These are phyloP conservation scores for Carpinus viminea DNA, from an alignment of 306 rosid genomes.

Conservation along the genomic window DNA sequence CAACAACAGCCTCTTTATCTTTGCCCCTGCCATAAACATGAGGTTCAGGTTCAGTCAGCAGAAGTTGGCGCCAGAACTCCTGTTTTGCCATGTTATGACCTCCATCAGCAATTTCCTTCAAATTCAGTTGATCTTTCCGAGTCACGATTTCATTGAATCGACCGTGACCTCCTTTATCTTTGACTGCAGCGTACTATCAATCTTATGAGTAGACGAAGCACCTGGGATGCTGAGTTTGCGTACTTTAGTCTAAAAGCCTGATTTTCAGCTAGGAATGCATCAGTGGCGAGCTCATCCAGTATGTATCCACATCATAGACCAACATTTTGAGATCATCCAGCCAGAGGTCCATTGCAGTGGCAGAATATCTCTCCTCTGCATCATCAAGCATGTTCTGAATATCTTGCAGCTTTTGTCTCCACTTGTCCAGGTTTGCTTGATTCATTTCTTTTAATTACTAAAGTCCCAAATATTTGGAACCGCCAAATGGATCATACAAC, in stretches of 20 bases:
- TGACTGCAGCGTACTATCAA: no score
- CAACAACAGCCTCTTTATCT: neutral
- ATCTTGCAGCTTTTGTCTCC: neutral
- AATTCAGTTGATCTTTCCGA: no score
- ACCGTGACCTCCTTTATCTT: no score
- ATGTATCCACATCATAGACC: slow-evolving; percentile 12
- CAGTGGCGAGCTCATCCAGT: slow-evolving; percentile 19
- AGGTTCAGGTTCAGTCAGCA: no score
- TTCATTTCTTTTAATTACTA: no score
- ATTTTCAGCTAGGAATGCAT: no score
- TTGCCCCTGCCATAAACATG: neutral
- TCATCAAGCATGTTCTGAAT: slow-evolving; percentile 32
- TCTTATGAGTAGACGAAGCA: no score
- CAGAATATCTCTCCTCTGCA: slow-evolving; percentile 22
- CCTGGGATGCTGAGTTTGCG: no score
- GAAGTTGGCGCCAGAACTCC: neutral
- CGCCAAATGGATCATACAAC: neutral
- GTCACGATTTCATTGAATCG: no score
- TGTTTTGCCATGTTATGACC: no score
- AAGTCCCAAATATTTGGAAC: neutral
- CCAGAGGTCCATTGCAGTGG: slow-evolving; percentile 5
- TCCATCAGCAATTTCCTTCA: no score
- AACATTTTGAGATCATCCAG: slow-evolving; percentile 16
- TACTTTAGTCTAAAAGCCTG: no score
- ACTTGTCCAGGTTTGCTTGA: neutral